These are phyloP conservation scores for Fusarium sp. DNA, from an alignment of 2,329 filamentous ascomycete species.

Conservation along the genomic window DNA sequence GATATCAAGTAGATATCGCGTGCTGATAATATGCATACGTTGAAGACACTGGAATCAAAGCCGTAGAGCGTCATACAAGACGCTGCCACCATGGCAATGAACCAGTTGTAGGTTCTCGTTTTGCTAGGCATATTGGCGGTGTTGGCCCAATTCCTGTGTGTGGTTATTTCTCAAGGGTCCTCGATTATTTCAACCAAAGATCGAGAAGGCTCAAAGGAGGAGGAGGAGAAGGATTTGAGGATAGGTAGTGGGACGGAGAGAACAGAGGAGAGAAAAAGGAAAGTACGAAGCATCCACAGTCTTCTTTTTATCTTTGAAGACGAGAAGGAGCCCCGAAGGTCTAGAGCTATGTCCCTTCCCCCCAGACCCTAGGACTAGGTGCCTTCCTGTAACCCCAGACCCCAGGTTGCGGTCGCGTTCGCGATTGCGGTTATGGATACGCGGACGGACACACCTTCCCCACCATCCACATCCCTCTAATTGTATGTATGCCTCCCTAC, in stretches of 20 bases:
- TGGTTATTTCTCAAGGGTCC: constrained; percentile 1
- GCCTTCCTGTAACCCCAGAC: constrained; percentile 24
- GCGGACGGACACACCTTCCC: constrained; percentile 15
- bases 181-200: constrained; percentile 1
- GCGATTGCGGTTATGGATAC: constrained; percentile 12
- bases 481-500: neutral
- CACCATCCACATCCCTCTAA: constrained; percentile 18
- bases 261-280: constrained; percentile 13
- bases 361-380: constrained; percentile 15
- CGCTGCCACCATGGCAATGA: constrained; percentile 77
- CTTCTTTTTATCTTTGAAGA: constrained; percentile 41
- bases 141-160: constrained; percentile 9
- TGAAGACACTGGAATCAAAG: constrained; percentile 81
- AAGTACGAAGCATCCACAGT: constrained; percentile 19
- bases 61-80: constrained; percentile 82
- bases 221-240: constrained; percentile 6
- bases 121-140: constrained; percentile 54
- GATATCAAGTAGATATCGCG: neutral
- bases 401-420: constrained; percentile 14
- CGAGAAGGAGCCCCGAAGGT: constrained; percentile 24
- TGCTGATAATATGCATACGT: constrained; percentile 56
- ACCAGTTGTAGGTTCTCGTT: constrained; percentile 56
- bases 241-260: constrained; percentile 16
- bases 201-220: constrained; percentile 1
- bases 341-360: constrained; percentile 6